A percentile compares a stretch with the other conserved stretches of the same genome.
phyloP scores from a whole-genome alignment of 306 rosid species.

The Sphenostylis stenocarpa region DNA sequence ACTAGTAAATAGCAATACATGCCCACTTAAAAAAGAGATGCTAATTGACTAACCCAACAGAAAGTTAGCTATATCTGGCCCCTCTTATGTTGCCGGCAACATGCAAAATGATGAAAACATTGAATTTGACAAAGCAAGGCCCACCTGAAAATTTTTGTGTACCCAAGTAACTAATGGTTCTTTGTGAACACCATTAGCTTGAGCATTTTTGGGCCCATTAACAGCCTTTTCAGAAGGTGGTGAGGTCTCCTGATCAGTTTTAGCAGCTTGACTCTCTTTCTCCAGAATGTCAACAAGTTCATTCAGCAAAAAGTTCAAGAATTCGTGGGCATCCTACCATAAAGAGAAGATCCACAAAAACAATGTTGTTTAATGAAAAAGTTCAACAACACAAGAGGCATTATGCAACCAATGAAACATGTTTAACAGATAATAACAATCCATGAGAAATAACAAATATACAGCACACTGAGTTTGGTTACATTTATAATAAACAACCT shows the following conservation, averaged over 20 bases:
- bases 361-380: slow-evolving; percentile 27
- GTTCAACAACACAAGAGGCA: slow-evolving; percentile 9
- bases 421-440: neutral
- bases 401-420: slow-evolving; percentile 8
- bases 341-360: slow-evolving; percentile 30
- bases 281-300: slow-evolving; percentile 99
- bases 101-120: neutral
- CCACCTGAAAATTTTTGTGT: slow-evolving; percentile 98
- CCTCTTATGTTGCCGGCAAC: slow-evolving; percentile 30
- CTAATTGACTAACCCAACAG: slow-evolving; percentile 2
- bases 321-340: slow-evolving; percentile 96
- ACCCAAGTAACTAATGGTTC: slow-evolving; percentile 98
- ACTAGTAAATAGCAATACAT: neutral
- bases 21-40: neutral
- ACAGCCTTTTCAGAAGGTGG: slow-evolving; percentile 72
- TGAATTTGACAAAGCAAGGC: slow-evolving; percentile 40
- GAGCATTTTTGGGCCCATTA: slow-evolving; percentile 75
- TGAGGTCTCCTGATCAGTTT: slow-evolving; percentile 69
- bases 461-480: neutral
- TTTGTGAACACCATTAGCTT: slow-evolving; percentile 70
- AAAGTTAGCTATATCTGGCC: slow-evolving; percentile 14
- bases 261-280: slow-evolving; percentile 87
- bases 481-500: slow-evolving; percentile 4
- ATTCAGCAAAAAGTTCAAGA: slow-evolving; percentile 95
- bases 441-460: neutral